Evolutionary conservation across 345 rosid genomes (phyloP), one percentile per base, ranked within the genome.

Genomic region (Euphorbia lathyris): DNA sequence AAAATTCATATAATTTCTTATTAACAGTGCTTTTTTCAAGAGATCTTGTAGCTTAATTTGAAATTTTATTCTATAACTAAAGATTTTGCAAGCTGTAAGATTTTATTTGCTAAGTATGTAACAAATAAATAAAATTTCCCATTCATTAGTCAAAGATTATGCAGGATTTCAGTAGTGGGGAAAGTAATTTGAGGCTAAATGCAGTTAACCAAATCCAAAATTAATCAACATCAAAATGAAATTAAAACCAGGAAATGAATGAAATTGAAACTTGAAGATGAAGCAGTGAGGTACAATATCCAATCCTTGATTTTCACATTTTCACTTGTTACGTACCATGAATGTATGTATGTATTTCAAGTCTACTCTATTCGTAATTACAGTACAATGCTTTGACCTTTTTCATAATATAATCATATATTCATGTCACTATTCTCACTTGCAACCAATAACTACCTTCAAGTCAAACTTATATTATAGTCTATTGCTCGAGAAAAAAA

Each of bases 271-370:
- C 68, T 62, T 64, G n/a, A 40, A 27, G 27, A 19, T 14, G 38
- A 61, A 36, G 50, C 47, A 19, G 30, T 17, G 1, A 42, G 42
- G 32, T 45, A 64, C 45, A 55, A 63, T n/a, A n/a, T 64, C 6
- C 25, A 25, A 42, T 38, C 42, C 75, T 72, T 13, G 43, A 26
- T 62, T 51, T 26, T 20, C 74, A 30, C 51, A 20, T 25, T 38
- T 36, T 36, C 22, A 22, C 6, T 34, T 34, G 26, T 34, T 14
- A 59, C 34, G 67, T 52, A 48, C 63, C 8, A 32, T 7, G 3
- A 40, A 38, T 10, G n/a, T n/a, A 5, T 38, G 23, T 53, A 19
- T 23, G 7, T 30, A 16, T 22, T 29, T 23, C 1, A 10, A 12
- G 10, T 55, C 5, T 13, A 51, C 56, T 2, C 9, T 47, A 47